Conservation (phyloP, 1,284 basidiomycete genomes). For the Puccinia brachypodii region DNA sequence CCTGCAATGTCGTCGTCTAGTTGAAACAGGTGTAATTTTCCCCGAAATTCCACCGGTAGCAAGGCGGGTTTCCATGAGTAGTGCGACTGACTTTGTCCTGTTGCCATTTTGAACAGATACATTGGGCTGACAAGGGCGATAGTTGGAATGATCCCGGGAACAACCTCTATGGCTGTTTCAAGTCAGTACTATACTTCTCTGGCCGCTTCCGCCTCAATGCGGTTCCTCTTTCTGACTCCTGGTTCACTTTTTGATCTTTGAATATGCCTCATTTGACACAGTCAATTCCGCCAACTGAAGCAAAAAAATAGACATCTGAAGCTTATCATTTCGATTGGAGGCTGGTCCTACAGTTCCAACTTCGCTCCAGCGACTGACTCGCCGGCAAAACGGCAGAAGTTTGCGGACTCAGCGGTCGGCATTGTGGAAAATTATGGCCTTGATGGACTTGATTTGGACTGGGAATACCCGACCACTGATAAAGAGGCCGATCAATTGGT, state of each 20-base stretch:
- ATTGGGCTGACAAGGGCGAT: slow-evolving; percentile 54
- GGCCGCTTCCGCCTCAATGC: not conserved
- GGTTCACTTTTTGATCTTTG: not conserved
- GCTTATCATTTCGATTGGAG: slow-evolving; percentile 56
- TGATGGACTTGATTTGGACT: slow-evolving; percentile 53
- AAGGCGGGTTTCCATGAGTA: not conserved
- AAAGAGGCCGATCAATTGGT: slow-evolving; percentile 39
- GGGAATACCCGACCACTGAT: slow-evolving; percentile 46
- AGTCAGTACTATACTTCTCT: slow-evolving; percentile 49
- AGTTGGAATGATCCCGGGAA: slow-evolving; percentile 54
- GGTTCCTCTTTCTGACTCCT: not conserved
- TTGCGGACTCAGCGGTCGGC: slow-evolving; percentile 53
- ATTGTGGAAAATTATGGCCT: slow-evolving; percentile 57
- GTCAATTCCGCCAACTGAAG: slow-evolving; percentile 53
- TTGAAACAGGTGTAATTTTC: too few relatives aligned
- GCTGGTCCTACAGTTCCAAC: slow-evolving; percentile 57
- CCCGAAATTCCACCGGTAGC: not conserved
- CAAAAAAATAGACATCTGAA: slow-evolving; percentile 56
- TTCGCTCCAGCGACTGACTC: slow-evolving; percentile 54
- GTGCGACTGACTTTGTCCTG: not conserved
- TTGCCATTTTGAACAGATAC: slow-evolving; percentile 51
- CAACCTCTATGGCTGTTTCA: slow-evolving; percentile 56
- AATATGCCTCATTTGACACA: not conserved
- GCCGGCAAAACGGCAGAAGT: slow-evolving; percentile 52
- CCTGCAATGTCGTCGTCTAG: too few relatives aligned